Evolutionary conservation across 495 filamentous ascomycete genomes (phyloP), one percentile per base, ranked within the genome.

Genomic region (Amniculicola lignicola): DNA sequence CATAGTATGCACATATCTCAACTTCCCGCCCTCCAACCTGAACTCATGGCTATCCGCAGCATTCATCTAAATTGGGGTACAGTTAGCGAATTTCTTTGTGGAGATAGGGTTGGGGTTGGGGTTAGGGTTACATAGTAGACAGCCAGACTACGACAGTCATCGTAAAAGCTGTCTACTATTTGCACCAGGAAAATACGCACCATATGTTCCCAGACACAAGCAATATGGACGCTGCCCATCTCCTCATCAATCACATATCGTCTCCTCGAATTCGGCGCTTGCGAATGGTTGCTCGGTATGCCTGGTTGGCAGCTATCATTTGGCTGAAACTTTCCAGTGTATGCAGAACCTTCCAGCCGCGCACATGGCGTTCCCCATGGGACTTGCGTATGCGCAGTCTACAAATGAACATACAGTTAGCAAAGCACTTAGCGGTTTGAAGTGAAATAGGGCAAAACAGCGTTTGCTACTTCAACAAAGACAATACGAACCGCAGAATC

Each of bases 341-440:
- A 57, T 21, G 37, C 35, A 12, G 23, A 23, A 1, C 54, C 54
- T 18, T 57, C 54, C 33, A 57, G 27, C 12, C 54, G 2, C 25
- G 25, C n/a, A 45, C 54, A 78, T 22, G 75, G 75, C 7, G 63
- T 74, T 0, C 73, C 73, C 54, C 72, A 74, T 1, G 75, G 75
- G 1, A 76, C 73, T 15, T 59, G 60, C 10, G 72, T 60, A 15
- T 40, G 37, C 19, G 37, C 37, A 9, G 37, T 40, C n/a, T n/a
- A n/a, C n/a, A n/a, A n/a, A n/a, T n/a, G n/a, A n/a, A n/a, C n/a
- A n/a, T n/a, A n/a, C n/a, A n/a, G n/a, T n/a, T n/a, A n/a, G n/a
- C n/a, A n/a, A n/a, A n/a, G n/a, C n/a, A n/a, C n/a, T n/a, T n/a
- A n/a, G n/a, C n/a, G n/a, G n/a, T n/a, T n/a, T n/a, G n/a, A n/a